Evolutionary conservation across 495 filamentous ascomycete species (phyloP), one percentile per base, ranked within the genome.

Genomic region (Penicillium taxi): DNA sequence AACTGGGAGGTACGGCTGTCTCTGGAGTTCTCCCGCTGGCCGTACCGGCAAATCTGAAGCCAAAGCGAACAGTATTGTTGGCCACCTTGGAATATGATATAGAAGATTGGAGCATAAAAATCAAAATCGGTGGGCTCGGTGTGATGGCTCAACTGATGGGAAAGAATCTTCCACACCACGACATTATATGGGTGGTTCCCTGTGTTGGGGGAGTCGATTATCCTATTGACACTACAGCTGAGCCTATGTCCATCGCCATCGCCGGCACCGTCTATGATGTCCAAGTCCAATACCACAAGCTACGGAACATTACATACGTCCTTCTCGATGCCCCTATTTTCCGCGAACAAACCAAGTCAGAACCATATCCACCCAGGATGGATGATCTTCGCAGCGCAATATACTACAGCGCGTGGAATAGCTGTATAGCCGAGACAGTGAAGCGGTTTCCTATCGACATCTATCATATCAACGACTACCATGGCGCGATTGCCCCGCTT

Each of bases 381-480:
- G 81, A 85, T 51, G 80, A 85, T 50, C 64, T 85, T 33, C 77
- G 81, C 35, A 75, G 70, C 43, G 81, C 80, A 12, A 76, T 85
- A 25, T 78, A 81, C 56, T 85, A 85, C 50, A 80, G 78, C 0
- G 78, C 80, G 0, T 85, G 81, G 80, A 85, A 85, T 41, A 70
- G 73, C 41, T 84, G 80, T 41, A 82, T 84, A 45, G 76, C 80
- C 1, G 64, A 78, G 35, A 55, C 78, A 0, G 70, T 83, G 35
- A 69, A 64, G 24, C 66, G 71, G 5, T 74, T 74, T 29, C 72
- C 78, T 0, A 66, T 84, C 27, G 80, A 86, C 47, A 50, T 87
- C 12, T 87, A 87, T 50, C 82, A 87, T 53, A 80, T 86, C 50
- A 87, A 87, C 55, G 82, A 87, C 52, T 87, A 86, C 52, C 82